Percentiles rank a stretch among this genome's conserved stretches.
These are phyloP conservation scores for Mucor circinelloides DNA, from an alignment of 371 early-diverging fungal species.

Conservation along the genomic window DNA sequence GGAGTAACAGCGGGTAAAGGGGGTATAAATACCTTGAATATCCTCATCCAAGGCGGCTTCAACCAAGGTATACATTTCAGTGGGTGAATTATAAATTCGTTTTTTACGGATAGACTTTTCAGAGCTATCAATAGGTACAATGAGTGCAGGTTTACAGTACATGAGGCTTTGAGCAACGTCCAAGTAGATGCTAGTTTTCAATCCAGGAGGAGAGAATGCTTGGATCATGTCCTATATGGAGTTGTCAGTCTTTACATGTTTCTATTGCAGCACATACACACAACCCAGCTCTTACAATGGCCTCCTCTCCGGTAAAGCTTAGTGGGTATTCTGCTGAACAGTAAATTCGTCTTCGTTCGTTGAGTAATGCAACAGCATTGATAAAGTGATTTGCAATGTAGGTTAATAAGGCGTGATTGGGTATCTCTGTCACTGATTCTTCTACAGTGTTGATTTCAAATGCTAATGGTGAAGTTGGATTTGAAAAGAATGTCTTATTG, in stretches of 20 bases:
- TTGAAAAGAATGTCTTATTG: conserved; percentile 11
- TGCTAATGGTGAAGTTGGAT: conserved; percentile 27
- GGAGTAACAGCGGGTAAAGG: conserved; percentile 42
- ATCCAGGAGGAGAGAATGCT: conserved; percentile 27
- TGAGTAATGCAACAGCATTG: conserved; percentile 26
- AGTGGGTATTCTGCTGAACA: conserved; percentile 44
- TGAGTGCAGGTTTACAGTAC: conserved; percentile 36
- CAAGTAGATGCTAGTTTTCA: conserved; percentile 19
- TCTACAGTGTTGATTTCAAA: conserved; percentile 1
- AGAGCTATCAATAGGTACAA: conserved; percentile 41
- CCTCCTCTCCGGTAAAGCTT: conserved; percentile 51
- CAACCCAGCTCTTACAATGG: conserved; percentile 28
- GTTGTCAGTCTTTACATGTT: not conserved
- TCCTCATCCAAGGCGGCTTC: conserved; percentile 29
- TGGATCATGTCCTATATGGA: conserved; percentile 34
- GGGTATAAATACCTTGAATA: conserved; percentile 43
- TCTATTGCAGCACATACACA: too few relatives aligned
- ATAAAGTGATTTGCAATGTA: conserved; percentile 30
- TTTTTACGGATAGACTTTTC: conserved; percentile 45
- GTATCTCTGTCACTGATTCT: conserved; percentile 4
- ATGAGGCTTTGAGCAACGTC: conserved; percentile 41
- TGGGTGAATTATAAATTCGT: conserved; percentile 37
- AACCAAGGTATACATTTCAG: conserved; percentile 42
- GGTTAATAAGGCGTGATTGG: conserved; percentile 42
- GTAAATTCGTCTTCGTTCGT: conserved; percentile 36